Conservation (phyloP, 257 asterid species). For the Avicennia marina region DNA sequence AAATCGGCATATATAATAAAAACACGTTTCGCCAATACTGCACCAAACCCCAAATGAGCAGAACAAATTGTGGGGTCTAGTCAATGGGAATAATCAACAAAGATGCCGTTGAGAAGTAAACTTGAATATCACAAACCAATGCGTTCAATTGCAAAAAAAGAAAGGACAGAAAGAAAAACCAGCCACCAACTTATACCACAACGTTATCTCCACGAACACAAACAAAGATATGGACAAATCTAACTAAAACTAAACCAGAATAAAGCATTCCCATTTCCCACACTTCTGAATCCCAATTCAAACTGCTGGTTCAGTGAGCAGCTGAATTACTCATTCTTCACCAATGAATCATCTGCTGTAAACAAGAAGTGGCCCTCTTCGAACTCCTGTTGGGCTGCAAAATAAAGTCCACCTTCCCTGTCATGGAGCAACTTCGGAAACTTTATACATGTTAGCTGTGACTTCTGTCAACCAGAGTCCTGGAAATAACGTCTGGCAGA, state of each 20-base stretch:
- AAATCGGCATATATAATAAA: background rate
- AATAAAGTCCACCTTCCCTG: too few species aligned
- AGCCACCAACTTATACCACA: constrained; percentile 10
- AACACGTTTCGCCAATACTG: background rate
- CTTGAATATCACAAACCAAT: background rate
- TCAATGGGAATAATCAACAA: background rate
- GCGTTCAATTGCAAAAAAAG: background rate
- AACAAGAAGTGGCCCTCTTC: too few species aligned
- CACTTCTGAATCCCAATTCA: too few species aligned
- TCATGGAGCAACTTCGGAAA: constrained; percentile 26
- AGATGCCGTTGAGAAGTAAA: background rate
- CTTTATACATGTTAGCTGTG: constrained; percentile 32
- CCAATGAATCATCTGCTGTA: background rate
- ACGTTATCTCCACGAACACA: constrained; percentile 16
- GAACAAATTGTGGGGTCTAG: background rate
- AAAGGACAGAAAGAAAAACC: background rate
- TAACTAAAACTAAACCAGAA: constrained; percentile 7
- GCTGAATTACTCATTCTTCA: background rate
- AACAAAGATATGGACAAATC: constrained; percentile 19
- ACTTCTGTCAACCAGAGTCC: constrained; percentile 34
- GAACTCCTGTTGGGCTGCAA: too few species aligned
- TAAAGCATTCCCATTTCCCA: constrained; percentile 14
- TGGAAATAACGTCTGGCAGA: constrained; percentile 30
- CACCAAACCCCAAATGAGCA: background rate
- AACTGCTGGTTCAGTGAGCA: too few species aligned